These are phyloP conservation scores for Mangifera indica DNA, from an alignment of 345 rosid species.

Conservation along the genomic window DNA sequence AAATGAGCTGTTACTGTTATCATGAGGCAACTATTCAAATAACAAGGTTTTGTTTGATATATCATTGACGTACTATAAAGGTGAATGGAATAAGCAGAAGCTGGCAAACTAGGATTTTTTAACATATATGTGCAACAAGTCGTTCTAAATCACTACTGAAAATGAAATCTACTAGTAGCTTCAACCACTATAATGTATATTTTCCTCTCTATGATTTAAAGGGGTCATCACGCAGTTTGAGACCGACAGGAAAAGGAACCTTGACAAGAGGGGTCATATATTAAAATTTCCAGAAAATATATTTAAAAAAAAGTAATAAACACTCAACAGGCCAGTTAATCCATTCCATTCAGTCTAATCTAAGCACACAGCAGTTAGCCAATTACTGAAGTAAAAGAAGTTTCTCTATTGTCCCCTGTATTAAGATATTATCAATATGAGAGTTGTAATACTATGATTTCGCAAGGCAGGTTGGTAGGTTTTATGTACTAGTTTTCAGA, in stretches of 20 bases:
- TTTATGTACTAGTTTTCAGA: background rate
- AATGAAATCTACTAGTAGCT: background rate
- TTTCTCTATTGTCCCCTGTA: background rate
- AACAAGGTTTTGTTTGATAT: background rate
- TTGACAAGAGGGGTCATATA: background rate
- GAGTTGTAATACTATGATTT: background rate
- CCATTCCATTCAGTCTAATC: background rate
- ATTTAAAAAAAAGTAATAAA: background rate
- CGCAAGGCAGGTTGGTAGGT: background rate
- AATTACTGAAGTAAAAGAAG: background rate
- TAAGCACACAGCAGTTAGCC: background rate
- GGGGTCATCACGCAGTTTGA: background rate
- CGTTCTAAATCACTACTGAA: background rate
- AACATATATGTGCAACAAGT: background rate
- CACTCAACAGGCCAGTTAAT: background rate
- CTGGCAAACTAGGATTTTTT: background rate
- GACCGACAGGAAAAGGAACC: background rate
- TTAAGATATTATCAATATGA: background rate
- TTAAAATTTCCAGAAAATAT: background rate
- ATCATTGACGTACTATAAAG: background rate
- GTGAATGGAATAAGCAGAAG: conserved; percentile 2
- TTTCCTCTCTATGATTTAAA: background rate
- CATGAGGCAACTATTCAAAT: background rate
- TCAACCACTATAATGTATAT: background rate
- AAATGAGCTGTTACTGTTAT: background rate